These are phyloP conservation scores for Fusarium sp. DNA, from an alignment of 2,329 filamentous ascomycete genomes.

Conservation along the genomic window DNA sequence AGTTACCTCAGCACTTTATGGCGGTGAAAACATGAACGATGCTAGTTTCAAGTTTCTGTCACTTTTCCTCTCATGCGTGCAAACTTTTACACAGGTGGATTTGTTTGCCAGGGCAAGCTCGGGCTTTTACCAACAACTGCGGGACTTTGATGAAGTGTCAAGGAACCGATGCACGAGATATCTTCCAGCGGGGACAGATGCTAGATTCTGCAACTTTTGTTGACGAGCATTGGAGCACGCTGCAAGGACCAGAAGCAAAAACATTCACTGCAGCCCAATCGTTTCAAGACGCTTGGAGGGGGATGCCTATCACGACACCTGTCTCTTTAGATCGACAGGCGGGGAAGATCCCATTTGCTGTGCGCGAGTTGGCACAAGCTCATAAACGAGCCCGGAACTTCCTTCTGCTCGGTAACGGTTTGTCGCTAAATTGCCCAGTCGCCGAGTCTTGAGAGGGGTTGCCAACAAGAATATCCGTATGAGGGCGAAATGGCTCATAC, in stretches of 20 bases:
- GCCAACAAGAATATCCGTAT: neutral
- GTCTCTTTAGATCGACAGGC: constrained; percentile 35
- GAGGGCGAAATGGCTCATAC: neutral
- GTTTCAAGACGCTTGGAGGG: constrained; percentile 13
- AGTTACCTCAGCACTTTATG: constrained; percentile 38
- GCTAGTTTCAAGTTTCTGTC: neutral
- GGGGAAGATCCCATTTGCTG: constrained; percentile 26
- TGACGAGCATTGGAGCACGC: neutral
- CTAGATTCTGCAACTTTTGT: constrained; percentile 4
- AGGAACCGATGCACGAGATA: constrained; percentile 19
- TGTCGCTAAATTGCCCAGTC: neutral
- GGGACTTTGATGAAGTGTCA: constrained; percentile 23
- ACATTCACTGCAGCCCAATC: constrained; percentile 4
- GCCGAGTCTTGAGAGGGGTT: neutral
- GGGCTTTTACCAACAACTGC: constrained; percentile 4
- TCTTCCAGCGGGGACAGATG: neutral
- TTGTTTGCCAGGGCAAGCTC: constrained; percentile 14
- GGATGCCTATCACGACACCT: constrained; percentile 15
- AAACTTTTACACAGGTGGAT: constrained; percentile 14
- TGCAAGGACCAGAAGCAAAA: neutral
- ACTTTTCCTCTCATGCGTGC: neutral
- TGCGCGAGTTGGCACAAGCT: constrained; percentile 27
- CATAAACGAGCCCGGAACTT: constrained; percentile 12
- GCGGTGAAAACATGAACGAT: constrained; percentile 43
- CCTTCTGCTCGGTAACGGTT: constrained; percentile 11